These are phyloP conservation scores for Sclerospora graminicola DNA, from an alignment of 352 stramenopile species.

Conservation along the genomic window DNA sequence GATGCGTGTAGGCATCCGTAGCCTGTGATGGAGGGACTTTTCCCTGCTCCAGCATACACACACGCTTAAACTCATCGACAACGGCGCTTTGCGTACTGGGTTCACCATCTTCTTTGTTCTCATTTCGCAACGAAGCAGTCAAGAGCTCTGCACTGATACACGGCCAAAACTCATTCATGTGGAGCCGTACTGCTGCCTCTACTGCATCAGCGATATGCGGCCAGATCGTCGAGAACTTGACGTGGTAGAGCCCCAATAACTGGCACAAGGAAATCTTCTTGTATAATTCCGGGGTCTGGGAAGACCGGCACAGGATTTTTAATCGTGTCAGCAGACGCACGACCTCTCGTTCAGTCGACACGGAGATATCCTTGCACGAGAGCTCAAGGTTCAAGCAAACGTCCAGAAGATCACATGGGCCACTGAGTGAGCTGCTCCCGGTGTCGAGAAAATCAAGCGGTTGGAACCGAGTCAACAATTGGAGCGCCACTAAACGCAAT, in stretches of 20 bases:
- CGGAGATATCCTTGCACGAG: constrained; percentile 34
- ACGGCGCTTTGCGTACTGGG: constrained; percentile 8
- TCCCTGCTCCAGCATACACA: constrained; percentile 48
- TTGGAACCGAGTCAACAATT: constrained; percentile 50
- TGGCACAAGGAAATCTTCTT: constrained; percentile 70
- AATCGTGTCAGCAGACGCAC: constrained; percentile 70
- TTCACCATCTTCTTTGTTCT: constrained; percentile 10
- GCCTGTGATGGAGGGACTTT: constrained; percentile 29
- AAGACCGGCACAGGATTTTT: constrained; percentile 61
- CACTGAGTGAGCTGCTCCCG: constrained; percentile 30
- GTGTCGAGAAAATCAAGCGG: constrained; percentile 43
- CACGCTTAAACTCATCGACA: constrained; percentile 30
- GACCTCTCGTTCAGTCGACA: constrained; percentile 78
- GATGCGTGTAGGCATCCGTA: constrained; percentile 65
- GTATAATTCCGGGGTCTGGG: constrained; percentile 67
- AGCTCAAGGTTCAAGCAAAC: constrained; percentile 57
- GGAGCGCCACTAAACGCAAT: constrained; percentile 55
- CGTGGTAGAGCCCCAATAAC: constrained; percentile 74
- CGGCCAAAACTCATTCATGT: constrained; percentile 61
- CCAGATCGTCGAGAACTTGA: constrained; percentile 86
- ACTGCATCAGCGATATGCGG: constrained; percentile 64
- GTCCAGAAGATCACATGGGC: constrained; percentile 58
- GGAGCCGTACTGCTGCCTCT: constrained; percentile 33
- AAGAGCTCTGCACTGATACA: constrained; percentile 45
- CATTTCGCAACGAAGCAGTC: constrained; percentile 33